Base-by-base conservation (phyloP, 139 green algal species). In the Chlorella sp. region DNA sequence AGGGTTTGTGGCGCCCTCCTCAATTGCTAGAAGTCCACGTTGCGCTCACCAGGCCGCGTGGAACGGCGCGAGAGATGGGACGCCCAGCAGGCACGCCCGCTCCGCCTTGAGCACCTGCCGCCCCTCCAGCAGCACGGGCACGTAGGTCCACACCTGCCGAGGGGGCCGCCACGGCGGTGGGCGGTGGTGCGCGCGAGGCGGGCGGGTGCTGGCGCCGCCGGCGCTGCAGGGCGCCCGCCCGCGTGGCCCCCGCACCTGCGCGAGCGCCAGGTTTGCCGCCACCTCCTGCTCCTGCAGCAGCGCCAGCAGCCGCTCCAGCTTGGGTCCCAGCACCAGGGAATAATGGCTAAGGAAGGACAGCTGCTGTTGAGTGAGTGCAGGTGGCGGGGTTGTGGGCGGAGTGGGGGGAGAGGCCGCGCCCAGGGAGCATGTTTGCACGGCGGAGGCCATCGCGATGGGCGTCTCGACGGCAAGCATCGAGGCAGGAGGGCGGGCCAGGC, bases 31-130 rank as follows among this genome's bases (percentile, higher is more conserved):
- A 27, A 35, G 1, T 36, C 56, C n/a, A 23, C 56, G 21, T 21
- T 58, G 12, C 2, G 12, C 25, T 64, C 5, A 67, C 60, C 79
- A 85, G 14, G 12, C 58, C 38, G 35, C 14, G 40, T 85, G 79
- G 42, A 85, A 85, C 1, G n/a, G 40, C 41, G 65, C 29, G 25
- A 85, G 67, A 29, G 33, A 14, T 3, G 8, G 25, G 19, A 70
- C 42, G 5, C 74, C 74, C 36, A 82, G 46, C 46, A 85, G 67
- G 74, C 79, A 85, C 53, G 82, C 51, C 61, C 66, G 50, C 41
- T 81, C 79, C 1, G 74, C 67, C 59, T 81, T 72, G 5, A 85
- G 74, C 25, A 82, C 19, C 67, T 85, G 74, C 43, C 73, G 61
- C 11, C 67, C 74, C 61, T 78, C 55, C 3, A 46, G 75, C 23